Evolutionary conservation across 306 rosid species (phyloP).

Genomic region (Lupinus albus): DNA sequence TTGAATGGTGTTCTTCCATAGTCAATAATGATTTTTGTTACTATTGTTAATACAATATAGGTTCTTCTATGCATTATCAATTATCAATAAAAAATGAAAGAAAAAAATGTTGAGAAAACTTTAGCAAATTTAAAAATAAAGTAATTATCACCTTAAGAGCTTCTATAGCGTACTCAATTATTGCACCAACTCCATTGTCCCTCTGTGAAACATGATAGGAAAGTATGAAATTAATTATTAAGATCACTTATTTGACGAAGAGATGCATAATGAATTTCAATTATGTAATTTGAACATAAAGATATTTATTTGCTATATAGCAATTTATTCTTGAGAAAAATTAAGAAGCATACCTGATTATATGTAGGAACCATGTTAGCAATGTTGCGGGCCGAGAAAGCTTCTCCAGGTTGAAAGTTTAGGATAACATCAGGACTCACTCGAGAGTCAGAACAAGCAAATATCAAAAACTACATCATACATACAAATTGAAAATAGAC

Average conservation of each 20-base stretch:
- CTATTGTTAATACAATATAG: background rate
- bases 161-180: conserved; percentile 61
- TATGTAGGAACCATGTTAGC: conserved; percentile 71
- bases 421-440: conserved; percentile 62
- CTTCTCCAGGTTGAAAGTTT: conserved; percentile 69
- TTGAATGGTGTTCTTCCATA: too few species aligned
- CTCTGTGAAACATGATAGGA: conserved; percentile 42
- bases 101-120: background rate
- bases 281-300: background rate
- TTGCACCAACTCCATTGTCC: conserved; percentile 65
- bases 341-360: conserved; percentile 51
- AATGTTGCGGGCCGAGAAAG: conserved; percentile 66
- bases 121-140: background rate
- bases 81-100: conserved; percentile 10
- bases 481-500: background rate
- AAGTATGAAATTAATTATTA: background rate
- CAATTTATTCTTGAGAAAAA: background rate
- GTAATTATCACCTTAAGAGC: conserved; percentile 45
- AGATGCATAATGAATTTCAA: background rate
- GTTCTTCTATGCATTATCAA: conserved; percentile 15
- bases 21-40: too few species aligned
- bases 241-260: background rate
- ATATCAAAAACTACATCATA: conserved; percentile 58
- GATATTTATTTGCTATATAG: background rate
- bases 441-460: conserved; percentile 79